phyloP scores from a whole-genome alignment of 257 asterid species.

The Solanum piurae region DNA sequence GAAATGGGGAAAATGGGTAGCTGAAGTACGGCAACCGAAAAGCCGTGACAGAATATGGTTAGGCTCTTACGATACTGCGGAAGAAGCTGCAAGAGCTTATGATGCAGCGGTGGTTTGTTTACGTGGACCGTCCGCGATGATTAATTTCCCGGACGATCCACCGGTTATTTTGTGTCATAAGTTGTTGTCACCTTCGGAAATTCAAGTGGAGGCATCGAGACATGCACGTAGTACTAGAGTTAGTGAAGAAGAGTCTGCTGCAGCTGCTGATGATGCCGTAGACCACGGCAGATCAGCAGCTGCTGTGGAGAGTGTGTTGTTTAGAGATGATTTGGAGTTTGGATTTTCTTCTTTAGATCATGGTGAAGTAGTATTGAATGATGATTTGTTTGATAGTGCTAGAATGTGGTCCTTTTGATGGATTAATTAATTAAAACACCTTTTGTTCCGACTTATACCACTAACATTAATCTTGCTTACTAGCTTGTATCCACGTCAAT shows the following conservation, averaged over 20 bases:
- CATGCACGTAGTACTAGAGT: conserved; percentile 29
- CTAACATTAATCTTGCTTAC: not conserved
- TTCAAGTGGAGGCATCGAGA: conserved; percentile 51
- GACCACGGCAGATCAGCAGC: not conserved
- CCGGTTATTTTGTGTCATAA: conserved; percentile 22
- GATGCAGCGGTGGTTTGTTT: conserved; percentile 65
- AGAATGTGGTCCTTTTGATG: not conserved
- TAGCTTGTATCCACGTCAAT: not conserved
- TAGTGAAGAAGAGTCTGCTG: not conserved
- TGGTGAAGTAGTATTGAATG: not conserved
- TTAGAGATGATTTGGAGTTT: not conserved
- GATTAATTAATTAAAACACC: not conserved
- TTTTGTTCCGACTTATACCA: not conserved
- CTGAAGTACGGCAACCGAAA: conserved; percentile 70
- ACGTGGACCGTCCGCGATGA: conserved; percentile 48
- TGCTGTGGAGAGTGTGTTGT: not conserved
- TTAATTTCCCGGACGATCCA: conserved; percentile 51
- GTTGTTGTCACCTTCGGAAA: conserved; percentile 38
- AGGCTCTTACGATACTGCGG: conserved; percentile 69
- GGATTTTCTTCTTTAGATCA: not conserved
- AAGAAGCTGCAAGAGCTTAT: conserved; percentile 68
- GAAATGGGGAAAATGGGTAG: conserved; percentile 85
- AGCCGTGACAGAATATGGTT: conserved; percentile 67
- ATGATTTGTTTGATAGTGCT: not conserved
- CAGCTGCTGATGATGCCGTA: not conserved